Evolutionary conservation across 1,284 basidiomycete genomes (phyloP).

Genomic region (Apiotrichum sp.): DNA sequence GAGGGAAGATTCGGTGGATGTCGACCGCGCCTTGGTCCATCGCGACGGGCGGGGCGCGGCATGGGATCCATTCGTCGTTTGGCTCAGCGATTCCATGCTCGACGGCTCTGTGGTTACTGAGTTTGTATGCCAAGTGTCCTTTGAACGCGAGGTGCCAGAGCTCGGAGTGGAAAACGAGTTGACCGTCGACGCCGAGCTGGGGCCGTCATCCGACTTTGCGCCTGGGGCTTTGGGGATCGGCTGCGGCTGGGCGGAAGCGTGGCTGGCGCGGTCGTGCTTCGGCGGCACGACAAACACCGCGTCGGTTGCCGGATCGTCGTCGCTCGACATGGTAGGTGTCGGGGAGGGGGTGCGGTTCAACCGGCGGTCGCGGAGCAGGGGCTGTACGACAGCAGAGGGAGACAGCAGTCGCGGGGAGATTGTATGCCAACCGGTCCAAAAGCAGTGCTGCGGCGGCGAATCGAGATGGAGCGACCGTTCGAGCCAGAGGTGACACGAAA

Average conservation of each 20-base stretch:
- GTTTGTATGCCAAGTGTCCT: conserved; percentile 7
- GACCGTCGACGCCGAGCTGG: background rate
- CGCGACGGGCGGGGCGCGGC: conserved; percentile 7
- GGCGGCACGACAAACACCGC: background rate
- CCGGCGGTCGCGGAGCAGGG: conserved; percentile 5
- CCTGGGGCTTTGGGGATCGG: background rate
- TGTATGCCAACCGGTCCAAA: conserved; percentile 10
- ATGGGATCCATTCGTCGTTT: conserved; percentile 4
- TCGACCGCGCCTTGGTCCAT: conserved; percentile 24
- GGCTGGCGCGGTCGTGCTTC: background rate
- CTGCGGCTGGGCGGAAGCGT: background rate
- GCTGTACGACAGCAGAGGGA: conserved; percentile 6
- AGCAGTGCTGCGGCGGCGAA: background rate
- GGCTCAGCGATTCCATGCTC: conserved; percentile 1
- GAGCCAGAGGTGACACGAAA: background rate
- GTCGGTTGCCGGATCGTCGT: conserved; percentile 11
- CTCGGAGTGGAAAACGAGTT: background rate
- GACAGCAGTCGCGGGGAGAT: conserved; percentile 14
- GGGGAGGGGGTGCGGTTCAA: conserved; percentile 11
- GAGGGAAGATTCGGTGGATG: conserved; percentile 33
- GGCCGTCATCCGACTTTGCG: background rate
- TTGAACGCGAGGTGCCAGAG: conserved; percentile 1
- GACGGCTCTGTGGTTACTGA: conserved; percentile 2
- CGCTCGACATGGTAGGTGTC: conserved; percentile 19
- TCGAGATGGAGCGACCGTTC: background rate